Evolutionary conservation across 1,284 basidiomycete species (phyloP), one percentile per base, ranked within the genome.

Genomic region (Golubevia sp.): DNA sequence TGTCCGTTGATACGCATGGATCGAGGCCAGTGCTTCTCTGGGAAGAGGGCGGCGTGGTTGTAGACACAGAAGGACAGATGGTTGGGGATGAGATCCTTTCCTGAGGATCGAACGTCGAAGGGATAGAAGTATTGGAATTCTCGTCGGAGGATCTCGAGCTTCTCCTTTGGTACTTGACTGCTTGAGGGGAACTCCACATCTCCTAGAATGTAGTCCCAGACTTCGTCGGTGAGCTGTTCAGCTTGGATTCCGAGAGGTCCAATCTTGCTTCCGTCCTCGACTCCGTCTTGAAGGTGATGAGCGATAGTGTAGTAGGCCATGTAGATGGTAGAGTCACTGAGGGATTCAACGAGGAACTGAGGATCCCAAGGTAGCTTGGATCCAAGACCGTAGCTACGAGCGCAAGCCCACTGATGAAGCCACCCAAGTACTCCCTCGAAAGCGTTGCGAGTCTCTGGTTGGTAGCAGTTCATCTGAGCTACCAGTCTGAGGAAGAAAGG

Each of bases 371-470:
- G 97, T 66, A 99, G 87, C 83, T 92, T 92, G 13, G 96, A 96
- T 34, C 97, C 97, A 67, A 99, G 88, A 67, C 97, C 97, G 84
- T 96, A 99, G 21, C 93, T 94, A 60, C 97, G 89, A 20, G 97
- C 96, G 84, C 97, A 99, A 2, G 97, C 97, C 97, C 97, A 99
- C 85, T 99, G 89, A 84, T 95, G 95, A 85, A 99, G 87, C 97
- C 97, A 99, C 57, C 89, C 91, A 76, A 99, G 87, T 20, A 93
- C 93, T 66, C 90, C 91, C 85, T 97, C 93, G 78, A 99, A 99
- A 7, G 88, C 89, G 85, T 98, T 90, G 50, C 93, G 89, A 1
- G 95, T 98, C 86, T 98, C 95, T 48, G 87, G 84, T 53, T 90
- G 89, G 86, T 94, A 97, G 2, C 92, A 91, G 85, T 97, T 90